Evolutionary conservation across 345 rosid genomes (phyloP), one percentile per base, ranked within the genome.

Genomic region (Sapria himalayana): DNA sequence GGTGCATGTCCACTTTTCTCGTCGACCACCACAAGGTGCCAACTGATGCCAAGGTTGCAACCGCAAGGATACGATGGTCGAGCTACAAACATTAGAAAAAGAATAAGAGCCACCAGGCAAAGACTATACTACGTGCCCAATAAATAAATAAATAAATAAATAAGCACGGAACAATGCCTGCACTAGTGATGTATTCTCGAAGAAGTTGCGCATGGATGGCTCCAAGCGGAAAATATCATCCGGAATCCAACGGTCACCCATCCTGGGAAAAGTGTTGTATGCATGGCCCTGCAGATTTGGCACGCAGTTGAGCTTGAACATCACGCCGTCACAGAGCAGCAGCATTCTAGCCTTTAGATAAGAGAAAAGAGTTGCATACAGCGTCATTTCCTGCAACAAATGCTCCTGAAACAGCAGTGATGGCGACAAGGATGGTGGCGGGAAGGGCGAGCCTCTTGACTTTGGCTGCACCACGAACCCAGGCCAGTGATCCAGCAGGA

Each of bases 351-450:
- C 20, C 12, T 6, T 0, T 25, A 42, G 15, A 20, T 36, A 22
- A 5, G 19, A 7, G 4, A 14, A 33, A 17, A 18, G 22, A 24
- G 43, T 29, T 38, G 22, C 85, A 34, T 59, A 74, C 98, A 43
- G 93, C 95, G 72, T 89, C 95, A 59, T 89, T 82, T 58, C 98
- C 95, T 20, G 93, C 98, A 20, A 89, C 98, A 47, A 89, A 79
- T 17, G 95, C 98, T 22, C 98, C 98, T 22, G 93, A 82, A 20
- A 89, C 44, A 3, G 92, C 98, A 27, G 95, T 89, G 49, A 82
- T 49, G 39, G 77, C 93, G 19, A 79, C 86, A 48, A 89, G 61
- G 40, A 82, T 55, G 75, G 91, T 58, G 29, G 69, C 76, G 31
- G 95, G 95, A 55, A 82, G 63, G 9, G 79, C 84, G 21, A 89